Conservation (phyloP, 352 stramenopile genomes). For the Globisporangium echinulatum region DNA sequence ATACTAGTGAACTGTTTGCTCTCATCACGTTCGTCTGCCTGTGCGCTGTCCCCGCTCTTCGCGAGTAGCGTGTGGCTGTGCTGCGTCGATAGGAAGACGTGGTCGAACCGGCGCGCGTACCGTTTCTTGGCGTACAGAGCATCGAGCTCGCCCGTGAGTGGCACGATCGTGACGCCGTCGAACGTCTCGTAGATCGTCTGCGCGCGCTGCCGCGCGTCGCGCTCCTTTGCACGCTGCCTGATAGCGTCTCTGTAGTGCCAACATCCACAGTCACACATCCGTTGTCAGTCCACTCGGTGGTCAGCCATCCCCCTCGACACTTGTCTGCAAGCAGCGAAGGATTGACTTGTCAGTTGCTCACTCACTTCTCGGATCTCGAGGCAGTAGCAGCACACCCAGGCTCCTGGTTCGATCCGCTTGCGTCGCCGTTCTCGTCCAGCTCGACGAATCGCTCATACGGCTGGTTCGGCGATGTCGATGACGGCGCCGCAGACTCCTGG, state of each 20-base stretch:
- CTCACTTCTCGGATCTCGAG: constrained; percentile 8
- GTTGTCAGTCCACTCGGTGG: too few relatives aligned
- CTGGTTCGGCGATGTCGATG: constrained; percentile 6
- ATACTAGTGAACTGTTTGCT: constrained; percentile 31
- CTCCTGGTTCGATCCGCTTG: constrained; percentile 7
- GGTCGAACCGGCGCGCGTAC: constrained; percentile 54
- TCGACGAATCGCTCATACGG: constrained; percentile 21
- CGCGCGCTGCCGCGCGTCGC: constrained; percentile 26
- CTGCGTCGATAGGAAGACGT: constrained; percentile 63
- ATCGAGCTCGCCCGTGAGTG: constrained; percentile 48
- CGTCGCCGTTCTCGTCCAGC: constrained; percentile 15
- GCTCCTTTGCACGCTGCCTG: constrained; percentile 9
- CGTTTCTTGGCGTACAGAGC: constrained; percentile 58
- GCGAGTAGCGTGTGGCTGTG: constrained; percentile 46
- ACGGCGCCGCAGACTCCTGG: constrained; percentile 2
- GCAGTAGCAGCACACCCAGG: too few relatives aligned
- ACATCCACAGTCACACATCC: too few relatives aligned
- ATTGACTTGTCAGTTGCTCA: not conserved
- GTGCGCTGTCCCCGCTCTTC: not conserved
- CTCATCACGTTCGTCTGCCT: not conserved
- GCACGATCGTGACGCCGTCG: constrained; percentile 65
- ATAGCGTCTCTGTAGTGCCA: too few relatives aligned
- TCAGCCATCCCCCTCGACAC: too few relatives aligned
- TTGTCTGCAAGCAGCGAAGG: too few relatives aligned
- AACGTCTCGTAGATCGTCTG: constrained; percentile 46